Evolutionary conservation across 345 rosid species (phyloP).

Genomic region (Syzygium jambos): DNA sequence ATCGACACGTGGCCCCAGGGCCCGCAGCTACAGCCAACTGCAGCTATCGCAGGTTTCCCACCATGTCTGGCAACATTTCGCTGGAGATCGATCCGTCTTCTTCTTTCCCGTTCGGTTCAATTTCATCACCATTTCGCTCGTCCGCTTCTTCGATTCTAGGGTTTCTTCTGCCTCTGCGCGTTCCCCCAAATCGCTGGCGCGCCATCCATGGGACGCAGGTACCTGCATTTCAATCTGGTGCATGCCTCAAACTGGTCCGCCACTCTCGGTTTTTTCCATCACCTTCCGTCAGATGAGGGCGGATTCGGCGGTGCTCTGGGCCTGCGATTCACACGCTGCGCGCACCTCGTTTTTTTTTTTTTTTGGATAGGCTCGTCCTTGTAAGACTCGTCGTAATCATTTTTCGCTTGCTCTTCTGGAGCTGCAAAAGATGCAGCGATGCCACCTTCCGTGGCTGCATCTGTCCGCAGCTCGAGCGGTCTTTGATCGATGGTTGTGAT

Average conservation of each 20-base stretch:
- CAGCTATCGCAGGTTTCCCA: background rate
- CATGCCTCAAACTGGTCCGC: background rate
- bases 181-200: background rate
- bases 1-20: background rate
- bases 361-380: background rate
- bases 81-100: background rate
- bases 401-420: background rate
- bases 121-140: background rate
- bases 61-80: background rate
- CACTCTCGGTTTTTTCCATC: background rate
- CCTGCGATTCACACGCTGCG: background rate
- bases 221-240: background rate
- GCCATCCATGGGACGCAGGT: background rate
- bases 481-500: no score
- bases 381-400: background rate
- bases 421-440: background rate
- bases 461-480: no score
- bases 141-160: background rate
- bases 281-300: background rate
- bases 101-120: background rate
- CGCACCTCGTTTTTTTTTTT: background rate
- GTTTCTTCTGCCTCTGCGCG: background rate
- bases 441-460: background rate
- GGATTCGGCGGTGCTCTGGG: background rate
- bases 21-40: background rate